These are phyloP conservation scores for Aspergillus pseudonomiae DNA, from an alignment of 2,329 filamentous ascomycete genomes.

Conservation along the genomic window DNA sequence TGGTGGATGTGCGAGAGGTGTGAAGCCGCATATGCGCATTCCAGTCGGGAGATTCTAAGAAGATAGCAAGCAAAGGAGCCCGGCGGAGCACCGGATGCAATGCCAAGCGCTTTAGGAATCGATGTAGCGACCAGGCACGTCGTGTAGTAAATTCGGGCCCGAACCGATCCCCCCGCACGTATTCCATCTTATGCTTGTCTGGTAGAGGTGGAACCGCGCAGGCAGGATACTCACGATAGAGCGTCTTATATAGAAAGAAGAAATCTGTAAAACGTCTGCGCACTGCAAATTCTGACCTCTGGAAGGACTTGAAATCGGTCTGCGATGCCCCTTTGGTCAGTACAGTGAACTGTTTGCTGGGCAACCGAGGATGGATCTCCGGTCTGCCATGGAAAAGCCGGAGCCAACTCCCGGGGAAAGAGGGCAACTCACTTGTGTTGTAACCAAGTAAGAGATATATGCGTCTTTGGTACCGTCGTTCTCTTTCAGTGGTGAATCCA, in stretches of 20 bases:
- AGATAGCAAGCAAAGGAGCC: constrained; percentile 79
- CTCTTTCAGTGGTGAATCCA: constrained; percentile 86
- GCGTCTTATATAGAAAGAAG: constrained; percentile 90
- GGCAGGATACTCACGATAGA: constrained; percentile 84
- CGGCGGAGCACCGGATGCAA: constrained; percentile 87
- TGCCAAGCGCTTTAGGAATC: constrained; percentile 83
- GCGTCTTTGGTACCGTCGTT: constrained; percentile 95
- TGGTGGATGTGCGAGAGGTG: constrained; percentile 64
- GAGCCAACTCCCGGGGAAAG: constrained; percentile 1
- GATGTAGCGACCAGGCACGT: constrained; percentile 84
- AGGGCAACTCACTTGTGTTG: constrained; percentile 69
- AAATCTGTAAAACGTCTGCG: constrained; percentile 97
- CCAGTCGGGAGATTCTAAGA: constrained; percentile 93
- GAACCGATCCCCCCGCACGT: constrained; percentile 94
- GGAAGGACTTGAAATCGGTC: constrained; percentile 94
- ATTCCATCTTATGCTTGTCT: constrained; percentile 99
- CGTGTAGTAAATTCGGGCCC: constrained; percentile 88
- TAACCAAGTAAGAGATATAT: constrained; percentile 94
- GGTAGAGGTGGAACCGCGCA: constrained; percentile 92
- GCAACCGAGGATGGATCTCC: constrained; percentile 17
- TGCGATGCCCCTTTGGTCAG: constrained; percentile 42
- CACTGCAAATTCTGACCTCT: constrained; percentile 75
- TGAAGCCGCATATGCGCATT: constrained; percentile 90
- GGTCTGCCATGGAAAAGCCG: not conserved
- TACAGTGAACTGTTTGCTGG: constrained; percentile 12